Conservation (phyloP, 2,329 filamentous ascomycete species). For the Lecanicillium sp. region DNA sequence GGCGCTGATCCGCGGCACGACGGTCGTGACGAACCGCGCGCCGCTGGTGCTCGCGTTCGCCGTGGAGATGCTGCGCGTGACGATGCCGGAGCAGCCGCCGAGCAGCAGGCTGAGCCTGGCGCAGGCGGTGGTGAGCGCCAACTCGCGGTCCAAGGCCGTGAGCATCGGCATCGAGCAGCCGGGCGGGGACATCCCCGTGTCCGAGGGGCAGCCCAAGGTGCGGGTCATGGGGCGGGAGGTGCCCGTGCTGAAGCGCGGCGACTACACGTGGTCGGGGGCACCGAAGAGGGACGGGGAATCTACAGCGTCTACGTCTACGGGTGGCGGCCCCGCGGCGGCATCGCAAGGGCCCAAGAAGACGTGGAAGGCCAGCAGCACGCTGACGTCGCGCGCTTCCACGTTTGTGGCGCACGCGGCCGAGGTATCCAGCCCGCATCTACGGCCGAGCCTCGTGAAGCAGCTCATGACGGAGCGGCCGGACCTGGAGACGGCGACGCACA, state of each 20-base stretch:
- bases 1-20: constrained; percentile 49
- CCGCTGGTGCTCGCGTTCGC: constrained; percentile 78
- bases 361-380: constrained; percentile 47
- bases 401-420: constrained; percentile 49
- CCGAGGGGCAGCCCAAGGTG: constrained; percentile 67
- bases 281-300: constrained; percentile 6
- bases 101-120: constrained; percentile 79
- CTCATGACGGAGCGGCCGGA: constrained; percentile 44
- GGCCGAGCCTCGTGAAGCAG: constrained; percentile 37
- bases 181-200: constrained; percentile 66
- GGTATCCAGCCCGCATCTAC: constrained; percentile 34
- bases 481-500: constrained; percentile 51
- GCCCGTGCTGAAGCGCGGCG: constrained; percentile 69
- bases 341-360: constrained; percentile 21
- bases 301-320: constrained; percentile 15
- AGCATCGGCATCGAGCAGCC: constrained; percentile 65
- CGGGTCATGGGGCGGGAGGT: constrained; percentile 68
- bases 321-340: constrained; percentile 15
- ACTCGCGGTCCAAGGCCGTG: constrained; percentile 70
- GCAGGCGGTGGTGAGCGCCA: constrained; percentile 77
- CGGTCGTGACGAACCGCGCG: constrained; percentile 70
- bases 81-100: constrained; percentile 77
- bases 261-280: constrained; percentile 47
- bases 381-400: constrained; percentile 48
- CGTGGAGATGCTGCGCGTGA: constrained; percentile 65